Conservation (phyloP, 306 rosid genomes). For the Vicia faba region DNA sequence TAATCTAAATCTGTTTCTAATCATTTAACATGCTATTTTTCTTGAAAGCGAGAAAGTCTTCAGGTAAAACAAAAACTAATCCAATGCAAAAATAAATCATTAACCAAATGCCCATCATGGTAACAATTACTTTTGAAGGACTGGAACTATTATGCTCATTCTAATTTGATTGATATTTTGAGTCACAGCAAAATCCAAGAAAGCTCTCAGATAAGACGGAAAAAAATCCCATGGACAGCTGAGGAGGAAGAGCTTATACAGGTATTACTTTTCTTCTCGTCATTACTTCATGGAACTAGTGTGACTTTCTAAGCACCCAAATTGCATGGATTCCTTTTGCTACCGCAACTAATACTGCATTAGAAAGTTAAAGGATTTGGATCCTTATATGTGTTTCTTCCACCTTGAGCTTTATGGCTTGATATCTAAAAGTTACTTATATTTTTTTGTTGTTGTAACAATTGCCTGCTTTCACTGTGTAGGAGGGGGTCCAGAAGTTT, state of each 20-base stretch:
- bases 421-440: neutral
- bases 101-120: conserved; percentile 27
- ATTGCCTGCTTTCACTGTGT: conserved; percentile 34
- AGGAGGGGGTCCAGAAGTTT: conserved; percentile 64
- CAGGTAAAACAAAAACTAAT: conserved; percentile 2
- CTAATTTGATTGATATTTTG: conserved; percentile 29
- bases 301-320: conserved; percentile 9
- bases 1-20: neutral
- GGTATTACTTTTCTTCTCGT: conserved; percentile 43
- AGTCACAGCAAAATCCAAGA: conserved; percentile 47
- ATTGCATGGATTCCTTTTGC: conserved; percentile 15
- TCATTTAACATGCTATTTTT: neutral
- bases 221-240: conserved; percentile 52
- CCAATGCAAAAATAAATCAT: neutral
- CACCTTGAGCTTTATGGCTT: conserved; percentile 11
- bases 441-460: conserved; percentile 9
- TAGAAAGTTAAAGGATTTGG: conserved; percentile 20
- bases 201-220: conserved; percentile 43
- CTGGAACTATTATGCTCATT: neutral
- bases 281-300: conserved; percentile 21
- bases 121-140: conserved; percentile 24
- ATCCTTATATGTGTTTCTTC: conserved; percentile 19
- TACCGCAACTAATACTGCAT: conserved; percentile 5
- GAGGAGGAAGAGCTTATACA: conserved; percentile 63
- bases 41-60: conserved; percentile 5